Conservation (phyloP, 2,329 filamentous ascomycete species). For the Talaromyces islandicus region DNA sequence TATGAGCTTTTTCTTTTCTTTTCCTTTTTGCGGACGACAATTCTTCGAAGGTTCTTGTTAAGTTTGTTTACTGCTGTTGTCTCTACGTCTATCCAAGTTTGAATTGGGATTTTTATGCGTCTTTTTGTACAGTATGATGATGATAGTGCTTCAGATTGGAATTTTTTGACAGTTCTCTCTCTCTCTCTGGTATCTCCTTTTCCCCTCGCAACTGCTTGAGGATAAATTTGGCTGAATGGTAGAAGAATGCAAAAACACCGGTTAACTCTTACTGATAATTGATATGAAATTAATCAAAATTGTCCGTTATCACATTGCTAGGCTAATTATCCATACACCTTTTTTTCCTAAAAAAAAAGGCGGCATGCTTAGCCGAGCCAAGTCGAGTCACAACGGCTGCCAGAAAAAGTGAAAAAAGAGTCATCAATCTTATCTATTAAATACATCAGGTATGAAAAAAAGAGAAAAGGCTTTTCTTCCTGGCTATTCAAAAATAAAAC, state of each 20-base stretch:
- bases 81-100: neutral
- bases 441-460: neutral
- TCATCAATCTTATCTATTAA: neutral
- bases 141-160: neutral
- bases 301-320: neutral
- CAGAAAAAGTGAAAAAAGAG: neutral
- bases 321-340: neutral
- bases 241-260: too few relatives aligned
- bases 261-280: too few relatives aligned
- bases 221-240: too few relatives aligned
- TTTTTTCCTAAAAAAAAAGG: neutral
- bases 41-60: neutral
- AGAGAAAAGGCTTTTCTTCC: neutral
- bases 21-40: neutral
- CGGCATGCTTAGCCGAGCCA: neutral
- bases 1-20: neutral
- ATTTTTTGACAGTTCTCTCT: neutral
- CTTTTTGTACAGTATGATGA: neutral
- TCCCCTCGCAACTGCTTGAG: neutral
- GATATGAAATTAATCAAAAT: too few relatives aligned
- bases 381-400: neutral
- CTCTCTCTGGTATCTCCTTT: neutral
- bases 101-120: neutral
- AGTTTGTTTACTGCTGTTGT: neutral
- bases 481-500: neutral